Base-by-base conservation (phyloP, 202 grass and related monocot species). In the Carex sylvatica region DNA sequence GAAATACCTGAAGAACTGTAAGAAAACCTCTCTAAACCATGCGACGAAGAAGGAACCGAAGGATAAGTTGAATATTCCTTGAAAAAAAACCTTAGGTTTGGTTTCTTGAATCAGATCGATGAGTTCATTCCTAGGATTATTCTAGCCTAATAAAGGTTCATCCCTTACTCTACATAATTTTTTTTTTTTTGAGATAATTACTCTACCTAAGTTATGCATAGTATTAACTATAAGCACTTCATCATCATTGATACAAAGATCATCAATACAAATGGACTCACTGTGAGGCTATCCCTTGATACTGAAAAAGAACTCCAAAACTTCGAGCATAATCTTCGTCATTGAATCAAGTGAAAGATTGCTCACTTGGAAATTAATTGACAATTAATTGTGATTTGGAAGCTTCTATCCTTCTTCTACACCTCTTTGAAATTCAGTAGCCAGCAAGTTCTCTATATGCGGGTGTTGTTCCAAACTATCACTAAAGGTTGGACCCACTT, bases 251-350 rank as follows among this genome's bases (percentile, higher is more conserved):
- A 94, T 88, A 53, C 87, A 76, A 9, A 94, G 69, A 79, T 94
- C 92, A 16, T 91, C 64, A 18, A 85, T 20, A 15, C 38, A 26
- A 19, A 94, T 75, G 11, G 80, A 59, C 92, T 85, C 87, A 91
- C 60, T 84, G 81, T 44, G 89, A 80, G 24, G 85, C 74, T 15
- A 94, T 91, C 20, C 74, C 87, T 6, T 83, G 80, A 65, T 91
- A 91, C 68, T 91, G 68, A 73, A 93, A 88, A 49, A 86, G 81
- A 72, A 93, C 81, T 38, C 83, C 74, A 31, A 93, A 93, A 65
- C 53, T 86, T 40, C 38, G 66, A 28, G 86, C 88, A 86, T 93
- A 93, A 62, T 87, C 86, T 74, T 71, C 68, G n/a, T n/a, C 26
- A 28, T 35, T 3, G 33, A 4, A 35, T 35, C 33, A 0, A 5